Evolutionary conservation across 441 rosid species (phyloP).

Genomic region (Adansonia grandidieri): DNA sequence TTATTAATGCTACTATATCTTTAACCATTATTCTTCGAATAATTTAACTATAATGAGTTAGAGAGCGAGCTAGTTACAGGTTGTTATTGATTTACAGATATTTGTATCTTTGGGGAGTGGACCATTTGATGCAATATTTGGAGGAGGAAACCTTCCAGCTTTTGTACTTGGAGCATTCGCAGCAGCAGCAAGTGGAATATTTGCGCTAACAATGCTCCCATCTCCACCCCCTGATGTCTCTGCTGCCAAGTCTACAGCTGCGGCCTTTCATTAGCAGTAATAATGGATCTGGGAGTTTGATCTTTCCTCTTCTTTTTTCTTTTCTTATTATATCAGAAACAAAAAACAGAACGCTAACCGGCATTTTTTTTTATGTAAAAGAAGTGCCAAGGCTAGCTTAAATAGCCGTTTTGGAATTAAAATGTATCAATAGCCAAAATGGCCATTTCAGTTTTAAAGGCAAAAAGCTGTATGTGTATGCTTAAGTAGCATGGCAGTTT

Average conservation of each 20-base stretch:
- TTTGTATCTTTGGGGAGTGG: constrained; percentile 50
- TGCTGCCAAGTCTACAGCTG: constrained; percentile 30
- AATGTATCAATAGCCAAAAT: background rate
- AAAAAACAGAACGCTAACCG: constrained; percentile 4
- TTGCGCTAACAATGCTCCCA: constrained; percentile 69
- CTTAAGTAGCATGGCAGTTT: background rate
- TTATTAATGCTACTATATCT: background rate
- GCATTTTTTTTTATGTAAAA: constrained; percentile 14
- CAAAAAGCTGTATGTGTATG: background rate
- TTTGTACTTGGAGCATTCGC: constrained; percentile 68
- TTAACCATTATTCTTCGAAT: too few species aligned
- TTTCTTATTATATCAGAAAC: constrained; percentile 9
- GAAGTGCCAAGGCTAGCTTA: constrained; percentile 23
- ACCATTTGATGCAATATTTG: constrained; percentile 48
- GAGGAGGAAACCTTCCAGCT: constrained; percentile 57
- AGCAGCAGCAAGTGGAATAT: constrained; percentile 60
- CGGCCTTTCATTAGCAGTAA: constrained; percentile 47
- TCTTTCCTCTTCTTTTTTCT: background rate
- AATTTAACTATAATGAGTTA: too few species aligned
- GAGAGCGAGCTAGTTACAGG: too few species aligned
- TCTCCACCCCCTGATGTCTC: constrained; percentile 62
- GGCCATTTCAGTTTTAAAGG: background rate
- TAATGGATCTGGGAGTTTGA: background rate
- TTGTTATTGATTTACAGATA: constrained; percentile 27
- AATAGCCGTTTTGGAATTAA: constrained; percentile 17